Evolutionary conservation across 2,329 filamentous ascomycete genomes (phyloP), one percentile per base, ranked within the genome.

Genomic region (Cytospora leucostoma): DNA sequence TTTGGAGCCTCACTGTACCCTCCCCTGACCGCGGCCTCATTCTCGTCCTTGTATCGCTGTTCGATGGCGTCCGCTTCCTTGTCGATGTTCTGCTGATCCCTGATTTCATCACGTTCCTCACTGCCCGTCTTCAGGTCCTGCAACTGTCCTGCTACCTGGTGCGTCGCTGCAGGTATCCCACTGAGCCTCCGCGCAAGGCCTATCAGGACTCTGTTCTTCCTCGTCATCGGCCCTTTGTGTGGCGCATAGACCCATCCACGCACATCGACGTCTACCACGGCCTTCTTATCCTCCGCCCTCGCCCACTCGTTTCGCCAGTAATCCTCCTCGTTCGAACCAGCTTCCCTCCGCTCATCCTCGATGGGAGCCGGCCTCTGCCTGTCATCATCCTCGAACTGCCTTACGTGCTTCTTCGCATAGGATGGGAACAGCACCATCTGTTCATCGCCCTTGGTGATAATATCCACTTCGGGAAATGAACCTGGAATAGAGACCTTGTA

Each of bases 371-470:
- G 54, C 7, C 44, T 27, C 35, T 71, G 68, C 60, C 67, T 69
- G 68, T 75, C 76, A n/a, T 75, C 74, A 67, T 75, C 74, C 72
- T 77, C 88, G 47, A 83, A 76, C 74, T 94, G 88, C 64, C 82
- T 88, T 38, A 84, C 75, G 73, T 96, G 89, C 65, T 82, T 83
- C 72, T 93, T 88, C 10, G 92, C 92, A 74, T 99, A 99, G 59
- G 92, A 97, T 0, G 95, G 95, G 69, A 99, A 99, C 32, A 99
- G 74, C 11, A 99, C 86, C 88, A 99, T 92, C 77, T 98, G 92
- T 74, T 97, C 93, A 65, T 92, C 86, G 13, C 92, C 93, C 66
- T 87, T 88, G 12, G 87, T 84, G 17, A 90, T 85, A 65, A 97
- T 90, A n/a, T 89, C 86, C 19, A 92, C 90, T 69, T 97, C 89